phyloP scores from a whole-genome alignment of 257 asterid species.

The Solanum lycopersicoides region DNA sequence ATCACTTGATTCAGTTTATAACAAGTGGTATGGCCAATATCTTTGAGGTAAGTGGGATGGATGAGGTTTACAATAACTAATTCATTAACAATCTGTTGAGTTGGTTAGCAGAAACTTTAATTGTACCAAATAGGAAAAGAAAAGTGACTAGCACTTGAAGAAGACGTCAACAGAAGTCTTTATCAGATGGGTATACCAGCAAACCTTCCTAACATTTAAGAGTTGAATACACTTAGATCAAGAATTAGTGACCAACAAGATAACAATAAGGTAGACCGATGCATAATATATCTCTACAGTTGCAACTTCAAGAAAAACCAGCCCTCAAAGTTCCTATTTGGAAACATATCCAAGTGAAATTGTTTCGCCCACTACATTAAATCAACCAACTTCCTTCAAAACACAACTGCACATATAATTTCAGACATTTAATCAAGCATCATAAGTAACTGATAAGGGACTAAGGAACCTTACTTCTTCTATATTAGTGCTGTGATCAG shows the following conservation, averaged over 20 bases:
- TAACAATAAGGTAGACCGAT: background rate
- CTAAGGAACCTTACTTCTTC: conserved; percentile 52
- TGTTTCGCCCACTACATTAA: background rate
- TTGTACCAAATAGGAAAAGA: background rate
- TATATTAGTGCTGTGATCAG: conserved; percentile 97
- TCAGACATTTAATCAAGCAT: background rate
- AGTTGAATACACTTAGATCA: background rate
- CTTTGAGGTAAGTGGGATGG: background rate
- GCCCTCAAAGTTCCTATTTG: background rate
- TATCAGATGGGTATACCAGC: background rate
- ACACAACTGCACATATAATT: background rate
- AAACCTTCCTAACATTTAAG: background rate
- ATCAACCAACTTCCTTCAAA: background rate
- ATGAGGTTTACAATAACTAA: background rate
- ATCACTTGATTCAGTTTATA: background rate
- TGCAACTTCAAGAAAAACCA: background rate
- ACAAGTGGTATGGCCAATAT: background rate
- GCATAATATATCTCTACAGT: background rate
- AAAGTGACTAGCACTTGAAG: background rate
- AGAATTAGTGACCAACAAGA: background rate
- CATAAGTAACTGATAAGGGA: background rate
- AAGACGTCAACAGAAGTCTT: background rate
- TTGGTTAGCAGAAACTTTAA: background rate
- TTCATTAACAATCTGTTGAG: background rate
- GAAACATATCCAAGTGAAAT: background rate